Evolutionary conservation across 306 rosid species (phyloP).

Genomic region (Purshia tridentata): DNA sequence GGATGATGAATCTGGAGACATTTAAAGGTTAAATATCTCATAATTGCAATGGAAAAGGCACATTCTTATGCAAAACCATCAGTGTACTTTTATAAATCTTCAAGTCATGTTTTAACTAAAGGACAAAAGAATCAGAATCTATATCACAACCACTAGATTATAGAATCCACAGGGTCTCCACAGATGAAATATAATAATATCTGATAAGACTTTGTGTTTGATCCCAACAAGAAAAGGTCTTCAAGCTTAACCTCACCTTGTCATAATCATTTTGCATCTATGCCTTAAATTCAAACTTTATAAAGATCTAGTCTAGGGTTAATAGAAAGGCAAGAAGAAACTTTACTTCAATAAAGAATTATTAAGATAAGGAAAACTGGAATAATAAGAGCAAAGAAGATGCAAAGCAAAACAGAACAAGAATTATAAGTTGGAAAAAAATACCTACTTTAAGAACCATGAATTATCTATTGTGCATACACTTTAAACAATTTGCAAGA

Average conservation of each 20-base stretch:
- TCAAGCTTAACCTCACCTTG: constrained; percentile 12
- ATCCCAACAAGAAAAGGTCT: constrained; percentile 11
- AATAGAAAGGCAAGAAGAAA: constrained; percentile 18
- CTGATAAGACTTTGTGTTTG: constrained; percentile 5
- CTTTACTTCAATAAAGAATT: constrained; percentile 22
- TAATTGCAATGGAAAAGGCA: constrained; percentile 17
- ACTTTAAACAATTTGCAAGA: constrained; percentile 5
- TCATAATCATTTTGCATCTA: constrained; percentile 10
- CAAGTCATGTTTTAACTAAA: constrained; percentile 7
- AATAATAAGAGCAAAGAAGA: constrained; percentile 43
- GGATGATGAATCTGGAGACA: constrained; percentile 36
- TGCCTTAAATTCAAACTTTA: not conserved
- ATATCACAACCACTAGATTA: constrained; percentile 19
- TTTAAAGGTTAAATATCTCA: constrained; percentile 24
- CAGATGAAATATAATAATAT: constrained; percentile 9
- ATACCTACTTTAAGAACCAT: constrained; percentile 28
- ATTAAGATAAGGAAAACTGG: constrained; percentile 14
- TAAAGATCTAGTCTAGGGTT: constrained; percentile 6
- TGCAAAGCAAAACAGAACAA: constrained; percentile 19
- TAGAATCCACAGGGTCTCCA: constrained; percentile 24
- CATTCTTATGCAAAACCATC: constrained; percentile 17
- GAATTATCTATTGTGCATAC: constrained; percentile 25
- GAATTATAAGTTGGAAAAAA: constrained; percentile 20
- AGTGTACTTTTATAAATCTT: not conserved
- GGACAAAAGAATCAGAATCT: constrained; percentile 23